These are phyloP conservation scores for Magnusiomyces fungicola DNA, from an alignment of 1,139 yeast species.

Conservation along the genomic window DNA sequence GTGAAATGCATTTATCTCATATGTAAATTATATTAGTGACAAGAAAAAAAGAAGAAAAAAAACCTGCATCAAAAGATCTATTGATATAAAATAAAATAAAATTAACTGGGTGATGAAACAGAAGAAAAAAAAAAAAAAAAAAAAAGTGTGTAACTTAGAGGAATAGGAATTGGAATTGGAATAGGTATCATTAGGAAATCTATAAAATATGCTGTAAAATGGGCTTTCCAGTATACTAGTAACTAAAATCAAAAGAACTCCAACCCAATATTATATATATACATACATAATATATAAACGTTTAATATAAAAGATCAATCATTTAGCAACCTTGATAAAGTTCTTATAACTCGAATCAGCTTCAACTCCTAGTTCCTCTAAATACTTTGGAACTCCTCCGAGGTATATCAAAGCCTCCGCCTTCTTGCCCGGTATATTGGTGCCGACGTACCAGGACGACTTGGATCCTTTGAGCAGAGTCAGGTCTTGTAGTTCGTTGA, in stretches of 20 bases:
- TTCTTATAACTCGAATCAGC: conserved; percentile 14
- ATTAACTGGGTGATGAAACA: too few relatives aligned
- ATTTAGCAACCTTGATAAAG: conserved; percentile 8
- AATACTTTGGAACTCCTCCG: conserved; percentile 24
- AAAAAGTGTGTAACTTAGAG: too few relatives aligned
- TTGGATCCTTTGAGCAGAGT: conserved; percentile 9
- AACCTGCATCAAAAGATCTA: too few relatives aligned
- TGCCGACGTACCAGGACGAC: conserved; percentile 28
- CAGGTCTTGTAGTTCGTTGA: conserved; percentile 11
- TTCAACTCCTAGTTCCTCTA: conserved; percentile 12
- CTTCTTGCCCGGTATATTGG: conserved; percentile 27
- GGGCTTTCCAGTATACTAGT: background rate
- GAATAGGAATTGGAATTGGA: too few relatives aligned
- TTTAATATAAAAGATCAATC: background rate
- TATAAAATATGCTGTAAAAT: background rate
- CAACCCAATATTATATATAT: background rate
- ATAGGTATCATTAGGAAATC: too few relatives aligned
- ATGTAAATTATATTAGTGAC: too few relatives aligned
- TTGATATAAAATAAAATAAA: too few relatives aligned
- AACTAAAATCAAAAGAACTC: background rate
- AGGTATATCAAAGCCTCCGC: conserved; percentile 25
- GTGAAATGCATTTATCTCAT: conserved; percentile 8
- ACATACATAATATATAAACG: background rate
- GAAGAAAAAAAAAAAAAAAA: too few relatives aligned
- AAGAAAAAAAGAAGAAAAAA: too few relatives aligned